These are phyloP conservation scores for Torrubiellomyces zombiae DNA, from an alignment of 2,329 filamentous ascomycete genomes.

Conservation along the genomic window DNA sequence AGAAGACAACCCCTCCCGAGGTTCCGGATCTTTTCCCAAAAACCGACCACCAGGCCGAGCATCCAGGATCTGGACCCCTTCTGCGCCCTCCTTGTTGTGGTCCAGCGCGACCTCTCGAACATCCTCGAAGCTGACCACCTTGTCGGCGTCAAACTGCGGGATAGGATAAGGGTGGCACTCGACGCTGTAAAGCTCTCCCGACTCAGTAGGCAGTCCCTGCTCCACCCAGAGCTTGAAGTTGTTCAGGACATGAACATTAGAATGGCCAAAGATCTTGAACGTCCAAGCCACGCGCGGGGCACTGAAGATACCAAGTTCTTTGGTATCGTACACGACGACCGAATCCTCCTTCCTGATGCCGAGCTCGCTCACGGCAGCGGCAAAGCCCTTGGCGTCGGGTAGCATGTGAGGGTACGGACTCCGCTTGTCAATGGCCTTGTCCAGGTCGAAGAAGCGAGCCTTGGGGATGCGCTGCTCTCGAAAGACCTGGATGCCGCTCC, in stretches of 20 bases:
- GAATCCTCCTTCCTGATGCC: conserved; percentile 78
- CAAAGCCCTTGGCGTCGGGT: conserved; percentile 64
- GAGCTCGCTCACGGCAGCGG: conserved; percentile 71
- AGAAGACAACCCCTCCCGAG: conserved; percentile 67
- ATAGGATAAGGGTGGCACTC: conserved; percentile 50
- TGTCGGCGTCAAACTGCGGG: conserved; percentile 39
- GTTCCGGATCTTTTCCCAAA: conserved; percentile 70
- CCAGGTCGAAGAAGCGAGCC: conserved; percentile 90
- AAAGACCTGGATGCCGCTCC: conserved; percentile 68
- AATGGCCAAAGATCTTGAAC: conserved; percentile 74
- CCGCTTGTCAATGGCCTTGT: conserved; percentile 72
- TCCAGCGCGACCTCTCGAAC: conserved; percentile 63
- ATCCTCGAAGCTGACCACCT: conserved; percentile 68
- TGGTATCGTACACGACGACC: conserved; percentile 85
- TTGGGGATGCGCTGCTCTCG: conserved; percentile 69
- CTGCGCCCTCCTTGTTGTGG: conserved; percentile 63
- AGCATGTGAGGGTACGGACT: conserved; percentile 96
- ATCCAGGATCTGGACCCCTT: conserved; percentile 78
- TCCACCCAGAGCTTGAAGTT: conserved; percentile 94
- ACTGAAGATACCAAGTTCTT: conserved; percentile 85
- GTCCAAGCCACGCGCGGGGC: conserved; percentile 93
- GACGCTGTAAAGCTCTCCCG: conserved; percentile 54
- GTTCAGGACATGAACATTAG: conserved; percentile 76
- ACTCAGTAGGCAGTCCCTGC: conserved; percentile 64
- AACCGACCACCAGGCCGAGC: conserved; percentile 68